A percentile compares a stretch with the other conserved stretches of the same genome.
These are phyloP conservation scores for Phytophthora sansomeana DNA, from an alignment of 352 stramenopile species.

Conservation along the genomic window DNA sequence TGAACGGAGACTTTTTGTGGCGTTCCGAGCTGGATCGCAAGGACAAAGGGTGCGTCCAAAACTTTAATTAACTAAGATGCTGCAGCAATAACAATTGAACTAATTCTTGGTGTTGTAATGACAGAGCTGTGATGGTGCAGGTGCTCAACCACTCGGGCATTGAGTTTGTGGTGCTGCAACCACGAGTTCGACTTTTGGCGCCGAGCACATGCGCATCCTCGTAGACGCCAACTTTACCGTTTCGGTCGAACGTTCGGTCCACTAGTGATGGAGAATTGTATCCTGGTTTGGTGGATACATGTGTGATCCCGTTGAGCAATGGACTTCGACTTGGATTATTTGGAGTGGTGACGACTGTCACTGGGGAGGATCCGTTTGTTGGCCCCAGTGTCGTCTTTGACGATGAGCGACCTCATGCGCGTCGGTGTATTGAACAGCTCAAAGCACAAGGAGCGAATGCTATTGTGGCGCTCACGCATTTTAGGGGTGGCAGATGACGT, in stretches of 20 bases:
- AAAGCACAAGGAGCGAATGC: slow-evolving; percentile 57
- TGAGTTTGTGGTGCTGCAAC: slow-evolving; percentile 85
- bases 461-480: slow-evolving; percentile 85
- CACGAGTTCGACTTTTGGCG: slow-evolving; percentile 84
- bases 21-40: slow-evolving; percentile 65
- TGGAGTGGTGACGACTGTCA: slow-evolving; percentile 65
- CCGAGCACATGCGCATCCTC: slow-evolving; percentile 47
- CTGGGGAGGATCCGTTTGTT: slow-evolving; percentile 57
- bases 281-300: slow-evolving; percentile 47
- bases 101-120: background rate
- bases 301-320: slow-evolving; percentile 44
- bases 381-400: slow-evolving; percentile 62
- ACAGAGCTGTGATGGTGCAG: slow-evolving; percentile 72
- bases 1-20: slow-evolving; percentile 83
- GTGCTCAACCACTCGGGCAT: slow-evolving; percentile 57
- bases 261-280: slow-evolving; percentile 39
- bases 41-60: slow-evolving; percentile 67
- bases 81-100: too few species aligned
- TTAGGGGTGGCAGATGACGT: slow-evolving; percentile 73
- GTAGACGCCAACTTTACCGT: slow-evolving; percentile 49
- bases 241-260: slow-evolving; percentile 69
- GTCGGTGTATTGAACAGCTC: slow-evolving; percentile 62
- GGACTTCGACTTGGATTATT: slow-evolving; percentile 61
- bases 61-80: background rate
- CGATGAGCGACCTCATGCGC: slow-evolving; percentile 50